Base-by-base conservation (phyloP, 805 yeast genomes). In the Zygoascus tannicola region DNA sequence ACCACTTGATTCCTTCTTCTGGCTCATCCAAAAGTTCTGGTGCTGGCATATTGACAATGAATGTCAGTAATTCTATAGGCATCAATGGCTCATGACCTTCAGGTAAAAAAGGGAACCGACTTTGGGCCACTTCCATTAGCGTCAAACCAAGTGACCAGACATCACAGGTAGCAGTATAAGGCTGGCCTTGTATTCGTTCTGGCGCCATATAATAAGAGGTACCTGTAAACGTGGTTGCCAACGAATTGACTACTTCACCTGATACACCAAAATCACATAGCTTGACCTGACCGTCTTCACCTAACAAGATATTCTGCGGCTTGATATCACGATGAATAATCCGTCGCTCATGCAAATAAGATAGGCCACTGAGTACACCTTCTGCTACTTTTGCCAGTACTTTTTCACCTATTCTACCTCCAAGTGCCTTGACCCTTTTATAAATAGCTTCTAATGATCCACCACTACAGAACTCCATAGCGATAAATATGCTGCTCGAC, bases 141-240 rank as follows among this genome's bases (percentile, higher is more conserved):
- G 97, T 88, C 46, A 92, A 69, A 0, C 98, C 98, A 26, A 92
- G 65, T 1, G 97, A 87, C 98, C 98, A 92, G 14, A 92, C 90
- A 60, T 92, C 98, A 55, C 94, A 81, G 3, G 95, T 85, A 2
- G 90, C 96, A 8, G 95, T 82, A 58, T 92, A 92, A 1, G 96
- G 92, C 57, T 86, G 90, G 22, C 96, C 97, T 67, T 85, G 85
- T 41, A 92, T 90, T 54, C 98, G 73, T 63, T 92, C 98, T 0
- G 98, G 98, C 0, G 98, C 97, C 98, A 92, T 92, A 63, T 92
- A 92, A 60, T 85, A 90, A 8, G 95, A 88, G 0, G 98, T 92
- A 2, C 98, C 98, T 0, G 96, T 92, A 58, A 88, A 92, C 0
- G 98, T 92, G 1, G 95, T 85, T 1, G 97, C 97, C 38, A 92